phyloP scores from a whole-genome alignment of 805 yeast species.

The Candida taoyuanica region DNA sequence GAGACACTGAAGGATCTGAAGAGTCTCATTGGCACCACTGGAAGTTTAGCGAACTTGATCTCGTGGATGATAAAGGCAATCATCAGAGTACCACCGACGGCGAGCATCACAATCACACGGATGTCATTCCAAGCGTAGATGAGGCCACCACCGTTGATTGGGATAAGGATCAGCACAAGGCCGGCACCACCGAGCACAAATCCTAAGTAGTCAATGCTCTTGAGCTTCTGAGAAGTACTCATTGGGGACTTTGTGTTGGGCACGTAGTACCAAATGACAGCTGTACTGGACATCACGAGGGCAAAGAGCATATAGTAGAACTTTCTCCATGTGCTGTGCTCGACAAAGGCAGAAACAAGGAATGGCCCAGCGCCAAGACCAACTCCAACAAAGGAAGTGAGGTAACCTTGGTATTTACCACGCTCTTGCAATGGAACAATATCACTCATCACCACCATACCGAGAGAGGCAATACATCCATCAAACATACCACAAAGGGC shows the following conservation, averaged over 20 bases:
- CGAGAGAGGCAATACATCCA: conserved; percentile 47
- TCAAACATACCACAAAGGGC: conserved; percentile 56
- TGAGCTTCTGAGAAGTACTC: conserved; percentile 37
- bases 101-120: conserved; percentile 36
- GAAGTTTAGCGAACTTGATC: conserved; percentile 37
- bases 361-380: conserved; percentile 46
- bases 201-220: conserved; percentile 53
- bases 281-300: conserved; percentile 40
- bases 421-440: conserved; percentile 48
- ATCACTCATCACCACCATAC: conserved; percentile 52
- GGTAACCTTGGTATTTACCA: conserved; percentile 54
- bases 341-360: conserved; percentile 37
- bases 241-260: conserved; percentile 33
- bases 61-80: conserved; percentile 46
- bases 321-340: conserved; percentile 36
- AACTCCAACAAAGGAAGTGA: conserved; percentile 45
- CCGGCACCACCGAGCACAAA: conserved; percentile 44
- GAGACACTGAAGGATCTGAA: conserved; percentile 35
- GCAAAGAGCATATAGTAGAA: conserved; percentile 39
- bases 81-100: conserved; percentile 39
- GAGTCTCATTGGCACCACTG: conserved; percentile 48
- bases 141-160: conserved; percentile 59
- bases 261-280: conserved; percentile 39
- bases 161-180: conserved; percentile 45
- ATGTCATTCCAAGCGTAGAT: conserved; percentile 51